These are phyloP conservation scores for Pestalotiopsis sp. DNA, from an alignment of 2,329 filamentous ascomycete species.

Conservation along the genomic window DNA sequence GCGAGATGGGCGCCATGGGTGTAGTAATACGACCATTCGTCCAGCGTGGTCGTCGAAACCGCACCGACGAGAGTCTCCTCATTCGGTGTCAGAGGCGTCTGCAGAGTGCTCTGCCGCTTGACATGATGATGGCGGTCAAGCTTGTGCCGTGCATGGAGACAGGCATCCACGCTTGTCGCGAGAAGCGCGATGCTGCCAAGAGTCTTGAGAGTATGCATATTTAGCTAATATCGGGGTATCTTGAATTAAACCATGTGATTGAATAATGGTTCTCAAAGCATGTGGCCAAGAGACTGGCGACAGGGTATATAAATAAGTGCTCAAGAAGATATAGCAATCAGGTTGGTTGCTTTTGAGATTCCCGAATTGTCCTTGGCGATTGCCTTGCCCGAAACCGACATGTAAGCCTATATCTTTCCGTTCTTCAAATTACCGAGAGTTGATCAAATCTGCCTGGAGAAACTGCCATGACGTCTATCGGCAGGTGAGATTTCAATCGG, in stretches of 20 bases:
- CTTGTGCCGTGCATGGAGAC: conserved; percentile 10
- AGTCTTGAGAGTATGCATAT: neutral
- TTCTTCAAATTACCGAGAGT: neutral
- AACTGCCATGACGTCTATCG: neutral
- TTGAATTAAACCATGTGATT: neutral
- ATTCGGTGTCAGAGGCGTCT: conserved; percentile 24
- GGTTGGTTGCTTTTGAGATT: neutral
- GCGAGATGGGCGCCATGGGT: conserved; percentile 34
- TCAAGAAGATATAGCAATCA: neutral
- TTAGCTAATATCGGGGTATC: neutral
- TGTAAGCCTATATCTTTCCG: neutral
- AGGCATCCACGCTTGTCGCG: conserved; percentile 3
- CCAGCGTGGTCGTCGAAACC: conserved; percentile 30
- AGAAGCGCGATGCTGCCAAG: conserved; percentile 6
- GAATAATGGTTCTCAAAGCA: neutral
- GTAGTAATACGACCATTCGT: conserved; percentile 36
- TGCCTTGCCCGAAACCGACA: neutral
- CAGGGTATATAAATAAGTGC: neutral
- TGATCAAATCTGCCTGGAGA: neutral
- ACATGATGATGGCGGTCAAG: conserved; percentile 4
- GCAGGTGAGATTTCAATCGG: neutral
- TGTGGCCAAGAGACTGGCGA: neutral
- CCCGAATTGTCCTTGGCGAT: neutral
- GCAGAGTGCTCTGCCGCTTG: conserved; percentile 24
- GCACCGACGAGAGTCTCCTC: conserved; percentile 29